phyloP scores from a whole-genome alignment of 2,329 filamentous ascomycete species.

The Fusarium pseudocircinatum region DNA sequence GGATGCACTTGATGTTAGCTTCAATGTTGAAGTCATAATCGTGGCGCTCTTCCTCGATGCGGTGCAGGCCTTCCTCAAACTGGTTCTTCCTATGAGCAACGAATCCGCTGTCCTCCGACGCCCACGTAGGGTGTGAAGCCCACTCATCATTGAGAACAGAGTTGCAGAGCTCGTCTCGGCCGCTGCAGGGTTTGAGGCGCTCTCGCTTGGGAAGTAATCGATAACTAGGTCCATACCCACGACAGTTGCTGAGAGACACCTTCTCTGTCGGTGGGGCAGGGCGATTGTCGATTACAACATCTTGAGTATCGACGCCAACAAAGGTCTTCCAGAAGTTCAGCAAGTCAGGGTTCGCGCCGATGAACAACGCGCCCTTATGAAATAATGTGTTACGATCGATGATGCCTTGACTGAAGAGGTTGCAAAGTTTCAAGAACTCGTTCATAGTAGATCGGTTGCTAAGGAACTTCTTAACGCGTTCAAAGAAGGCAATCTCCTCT shows the following conservation, averaged over 20 bases:
- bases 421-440: conserved; percentile 97
- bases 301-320: conserved; percentile 79
- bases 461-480: conserved; percentile 95
- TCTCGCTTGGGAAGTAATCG: conserved; percentile 90
- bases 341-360: conserved; percentile 89
- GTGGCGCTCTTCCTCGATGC: conserved; percentile 97
- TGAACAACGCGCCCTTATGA: conserved; percentile 84
- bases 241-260: conserved; percentile 94
- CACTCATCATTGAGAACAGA: conserved; percentile 96
- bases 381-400: conserved; percentile 87
- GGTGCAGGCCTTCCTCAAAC: conserved; percentile 91
- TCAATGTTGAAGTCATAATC: conserved; percentile 99
- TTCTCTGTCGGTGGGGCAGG: conserved; percentile 79
- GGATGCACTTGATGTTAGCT: conserved; percentile 92
- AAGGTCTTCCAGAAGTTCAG: conserved; percentile 89
- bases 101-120: conserved; percentile 96
- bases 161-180: conserved; percentile 92
- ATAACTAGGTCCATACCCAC: conserved; percentile 95
- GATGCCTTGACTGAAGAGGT: conserved; percentile 91
- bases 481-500: conserved; percentile 94
- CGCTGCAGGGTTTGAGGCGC: conserved; percentile 89
- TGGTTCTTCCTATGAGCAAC: conserved; percentile 97
- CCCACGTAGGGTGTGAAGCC: conserved; percentile 99
- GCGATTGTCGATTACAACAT: conserved; percentile 81
- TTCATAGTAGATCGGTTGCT: conserved; percentile 92